These are phyloP conservation scores for Aureobasidium zeae DNA, from an alignment of 2,329 filamentous ascomycete species.

Conservation along the genomic window DNA sequence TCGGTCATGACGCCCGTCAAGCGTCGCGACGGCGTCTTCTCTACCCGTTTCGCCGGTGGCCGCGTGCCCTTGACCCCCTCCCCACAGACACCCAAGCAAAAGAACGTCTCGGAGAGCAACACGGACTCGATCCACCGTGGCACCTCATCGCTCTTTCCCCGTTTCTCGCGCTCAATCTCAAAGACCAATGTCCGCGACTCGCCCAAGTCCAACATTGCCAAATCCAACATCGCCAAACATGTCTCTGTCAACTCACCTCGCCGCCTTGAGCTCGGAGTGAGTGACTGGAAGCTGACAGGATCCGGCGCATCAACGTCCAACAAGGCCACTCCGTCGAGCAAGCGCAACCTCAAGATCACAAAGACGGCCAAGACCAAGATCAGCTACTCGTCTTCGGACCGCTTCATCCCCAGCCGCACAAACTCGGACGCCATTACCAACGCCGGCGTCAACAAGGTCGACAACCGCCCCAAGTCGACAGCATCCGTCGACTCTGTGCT, in stretches of 20 bases:
- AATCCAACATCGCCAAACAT: slow-evolving; percentile 59
- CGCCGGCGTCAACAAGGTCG: slow-evolving; percentile 72
- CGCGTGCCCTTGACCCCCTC: slow-evolving; percentile 92
- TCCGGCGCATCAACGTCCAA: slow-evolving; percentile 52
- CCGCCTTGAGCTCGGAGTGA: slow-evolving; percentile 82
- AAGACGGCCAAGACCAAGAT: slow-evolving; percentile 59
- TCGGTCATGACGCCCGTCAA: slow-evolving; percentile 85
- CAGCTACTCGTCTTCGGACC: slow-evolving; percentile 54
- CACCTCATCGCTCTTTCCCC: slow-evolving; percentile 68
- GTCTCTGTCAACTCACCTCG: slow-evolving; percentile 59
- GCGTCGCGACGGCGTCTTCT: slow-evolving; percentile 89
- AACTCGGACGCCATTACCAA: slow-evolving; percentile 84
- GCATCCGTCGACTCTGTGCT: slow-evolving; percentile 65
- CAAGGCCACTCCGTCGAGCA: slow-evolving; percentile 37
- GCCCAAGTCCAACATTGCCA: slow-evolving; percentile 82
- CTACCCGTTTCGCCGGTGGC: slow-evolving; percentile 82
- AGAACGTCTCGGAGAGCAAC: slow-evolving; percentile 40
- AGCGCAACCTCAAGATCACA: slow-evolving; percentile 31
- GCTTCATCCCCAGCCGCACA: slow-evolving; percentile 90
- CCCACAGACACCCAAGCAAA: slow-evolving; percentile 61
- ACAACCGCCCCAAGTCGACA: slow-evolving; percentile 61
- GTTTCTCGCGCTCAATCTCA: slow-evolving; percentile 62
- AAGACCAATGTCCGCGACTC: slow-evolving; percentile 69
- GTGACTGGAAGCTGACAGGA: slow-evolving; percentile 82
- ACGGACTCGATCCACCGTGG: slow-evolving; percentile 64